Evolutionary conservation across 345 rosid species (phyloP).

Genomic region (Linum lewisii): DNA sequence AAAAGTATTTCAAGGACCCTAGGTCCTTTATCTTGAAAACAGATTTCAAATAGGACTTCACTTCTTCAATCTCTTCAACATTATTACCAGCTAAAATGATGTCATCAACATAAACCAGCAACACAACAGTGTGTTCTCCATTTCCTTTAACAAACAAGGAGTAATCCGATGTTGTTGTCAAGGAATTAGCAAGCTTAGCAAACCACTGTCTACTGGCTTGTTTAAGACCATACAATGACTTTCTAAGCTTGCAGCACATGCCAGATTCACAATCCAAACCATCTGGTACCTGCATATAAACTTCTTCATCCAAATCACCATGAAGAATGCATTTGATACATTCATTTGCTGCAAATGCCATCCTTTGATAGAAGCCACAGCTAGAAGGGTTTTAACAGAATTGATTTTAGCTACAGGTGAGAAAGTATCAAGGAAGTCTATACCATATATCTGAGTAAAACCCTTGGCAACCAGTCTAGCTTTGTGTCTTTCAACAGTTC

Average conservation of each 20-base stretch:
- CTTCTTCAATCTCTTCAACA: not conserved
- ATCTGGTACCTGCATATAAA: not conserved
- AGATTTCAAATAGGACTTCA: not conserved
- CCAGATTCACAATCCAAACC: not conserved
- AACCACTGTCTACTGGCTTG: too few relatives aligned
- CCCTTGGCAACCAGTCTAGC: not conserved
- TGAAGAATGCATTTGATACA: not conserved
- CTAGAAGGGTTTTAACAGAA: too few relatives aligned
- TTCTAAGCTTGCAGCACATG: not conserved
- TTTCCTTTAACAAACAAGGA: not conserved
- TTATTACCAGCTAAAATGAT: not conserved
- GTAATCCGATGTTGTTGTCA: not conserved
- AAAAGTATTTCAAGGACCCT: not conserved
- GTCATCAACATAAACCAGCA: not conserved
- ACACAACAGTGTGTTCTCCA: not conserved
- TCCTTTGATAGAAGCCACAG: too few relatives aligned
- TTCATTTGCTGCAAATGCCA: not conserved
- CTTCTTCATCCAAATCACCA: not conserved
- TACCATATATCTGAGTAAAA: not conserved
- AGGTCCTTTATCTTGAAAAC: not conserved
- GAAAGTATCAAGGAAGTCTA: not conserved
- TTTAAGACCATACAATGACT: not conserved
- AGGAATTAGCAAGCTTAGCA: too few relatives aligned
- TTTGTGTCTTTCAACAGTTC: not conserved
- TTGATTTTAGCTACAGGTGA: too few relatives aligned